A percentile compares a stretch with the other conserved stretches of the same genome.
Conservation (phyloP, 2,329 filamentous ascomycete species). For the Xylaria sp. region DNA sequence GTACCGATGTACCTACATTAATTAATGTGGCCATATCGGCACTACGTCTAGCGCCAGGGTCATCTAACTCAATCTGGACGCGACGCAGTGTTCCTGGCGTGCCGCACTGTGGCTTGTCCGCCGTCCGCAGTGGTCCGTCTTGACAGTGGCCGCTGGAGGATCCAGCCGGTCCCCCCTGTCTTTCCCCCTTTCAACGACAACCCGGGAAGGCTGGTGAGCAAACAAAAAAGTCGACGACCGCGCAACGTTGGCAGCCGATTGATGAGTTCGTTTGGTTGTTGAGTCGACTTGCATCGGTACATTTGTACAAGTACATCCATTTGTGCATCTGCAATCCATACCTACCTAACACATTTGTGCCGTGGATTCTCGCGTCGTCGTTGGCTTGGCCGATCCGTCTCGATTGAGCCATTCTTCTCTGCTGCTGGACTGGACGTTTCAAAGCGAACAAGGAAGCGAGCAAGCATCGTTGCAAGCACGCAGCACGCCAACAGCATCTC, state of each 20-base stretch:
- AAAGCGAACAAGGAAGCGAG: too few species aligned
- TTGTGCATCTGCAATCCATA: neutral
- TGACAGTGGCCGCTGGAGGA: neutral
- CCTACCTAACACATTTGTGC: neutral
- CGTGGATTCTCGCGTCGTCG: neutral
- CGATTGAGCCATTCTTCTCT: too few species aligned
- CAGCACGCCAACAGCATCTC: too few species aligned
- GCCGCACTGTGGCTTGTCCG: constrained; percentile 7
- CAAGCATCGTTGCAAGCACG: too few species aligned
- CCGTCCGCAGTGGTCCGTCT: neutral
- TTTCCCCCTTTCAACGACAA: neutral
- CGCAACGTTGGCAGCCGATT: neutral
- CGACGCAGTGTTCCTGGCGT: neutral
- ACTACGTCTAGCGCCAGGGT: constrained; percentile 7
- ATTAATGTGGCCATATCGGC: neutral
- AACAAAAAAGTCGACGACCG: neutral
- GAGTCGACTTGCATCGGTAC: neutral
- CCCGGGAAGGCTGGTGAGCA: neutral
- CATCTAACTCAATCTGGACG: constrained; percentile 10
- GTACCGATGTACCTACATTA: neutral
- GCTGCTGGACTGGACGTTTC: too few species aligned
- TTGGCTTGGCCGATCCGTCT: neutral
- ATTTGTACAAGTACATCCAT: neutral
- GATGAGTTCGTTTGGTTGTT: neutral
- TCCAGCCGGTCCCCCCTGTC: neutral